A percentile compares a stretch with the other conserved stretches of the same genome.
Conservation (phyloP, 106 monocot species). For the Triglochin maritima region DNA sequence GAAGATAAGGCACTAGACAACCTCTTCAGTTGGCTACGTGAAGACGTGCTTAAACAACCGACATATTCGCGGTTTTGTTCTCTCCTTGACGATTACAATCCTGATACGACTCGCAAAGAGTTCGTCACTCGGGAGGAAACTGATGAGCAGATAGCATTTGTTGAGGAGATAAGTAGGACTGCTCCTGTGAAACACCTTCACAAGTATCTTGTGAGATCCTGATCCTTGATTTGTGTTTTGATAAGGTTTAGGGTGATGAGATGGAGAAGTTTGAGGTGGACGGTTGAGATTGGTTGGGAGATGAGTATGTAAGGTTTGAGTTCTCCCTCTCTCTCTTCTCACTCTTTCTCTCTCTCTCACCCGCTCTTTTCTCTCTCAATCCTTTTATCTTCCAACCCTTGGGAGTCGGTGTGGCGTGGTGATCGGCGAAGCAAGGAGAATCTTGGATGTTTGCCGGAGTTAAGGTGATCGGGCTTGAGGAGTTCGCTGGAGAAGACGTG, state of each 20-base stretch:
- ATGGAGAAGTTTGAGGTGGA: conserved; percentile 70
- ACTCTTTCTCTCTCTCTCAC: too few relatives aligned
- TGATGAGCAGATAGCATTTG: conserved; percentile 73
- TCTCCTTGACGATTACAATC: conserved; percentile 92
- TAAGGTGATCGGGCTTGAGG: too few relatives aligned
- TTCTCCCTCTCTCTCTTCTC: too few relatives aligned
- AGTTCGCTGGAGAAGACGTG: too few relatives aligned
- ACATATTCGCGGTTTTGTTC: conserved; percentile 72
- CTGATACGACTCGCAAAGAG: conserved; percentile 64
- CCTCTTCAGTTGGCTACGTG: conserved; percentile 59
- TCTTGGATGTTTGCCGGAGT: conserved; percentile 38
- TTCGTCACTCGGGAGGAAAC: conserved; percentile 66
- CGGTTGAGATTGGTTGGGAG: too few relatives aligned
- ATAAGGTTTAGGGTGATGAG: conserved; percentile 36
- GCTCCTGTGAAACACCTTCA: conserved; percentile 74
- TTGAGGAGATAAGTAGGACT: conserved; percentile 93
- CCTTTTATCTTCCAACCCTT: too few relatives aligned
- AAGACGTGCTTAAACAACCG: conserved; percentile 42
- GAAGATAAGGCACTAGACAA: conserved; percentile 64
- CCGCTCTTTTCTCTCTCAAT: too few relatives aligned
- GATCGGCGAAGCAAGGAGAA: too few relatives aligned
- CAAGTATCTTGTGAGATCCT: conserved; percentile 73
- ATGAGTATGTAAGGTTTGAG: too few relatives aligned
- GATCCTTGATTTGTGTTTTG: conserved; percentile 46
- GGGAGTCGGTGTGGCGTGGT: too few relatives aligned